These are phyloP conservation scores for Pleodorina starrii DNA, from an alignment of 139 green algal genomes.

Conservation along the genomic window DNA sequence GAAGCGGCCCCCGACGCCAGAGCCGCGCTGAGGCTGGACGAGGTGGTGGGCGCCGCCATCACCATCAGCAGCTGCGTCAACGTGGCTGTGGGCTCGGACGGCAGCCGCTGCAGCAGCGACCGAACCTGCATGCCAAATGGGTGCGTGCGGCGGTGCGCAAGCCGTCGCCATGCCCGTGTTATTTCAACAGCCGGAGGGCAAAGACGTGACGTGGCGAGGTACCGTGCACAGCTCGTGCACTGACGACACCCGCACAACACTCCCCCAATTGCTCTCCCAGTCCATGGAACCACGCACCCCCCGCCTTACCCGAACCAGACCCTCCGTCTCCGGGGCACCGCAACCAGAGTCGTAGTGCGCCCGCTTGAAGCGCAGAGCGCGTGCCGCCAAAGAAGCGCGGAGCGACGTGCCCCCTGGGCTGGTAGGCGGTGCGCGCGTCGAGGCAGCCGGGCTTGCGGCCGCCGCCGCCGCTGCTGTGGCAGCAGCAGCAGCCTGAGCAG, in stretches of 20 bases:
- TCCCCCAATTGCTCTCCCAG: no score
- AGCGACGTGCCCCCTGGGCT: not conserved
- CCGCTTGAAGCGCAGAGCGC: conserved; percentile 49
- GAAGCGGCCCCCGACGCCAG: no score
- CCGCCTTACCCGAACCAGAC: conserved; percentile 39
- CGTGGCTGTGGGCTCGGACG: not conserved
- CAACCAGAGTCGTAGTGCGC: conserved; percentile 19
- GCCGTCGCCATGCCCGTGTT: no score
- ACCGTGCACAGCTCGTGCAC: no score
- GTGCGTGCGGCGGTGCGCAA: no score
- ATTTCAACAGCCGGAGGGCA: no score
- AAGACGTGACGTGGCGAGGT: no score
- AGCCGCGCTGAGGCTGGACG: not conserved
- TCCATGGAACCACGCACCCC: not conserved
- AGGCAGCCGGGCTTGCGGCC: not conserved
- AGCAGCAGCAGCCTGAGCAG: not conserved
- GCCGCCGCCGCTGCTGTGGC: not conserved
- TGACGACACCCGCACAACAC: no score
- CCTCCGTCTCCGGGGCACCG: conserved; percentile 50
- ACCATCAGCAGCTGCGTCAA: conserved; percentile 65
- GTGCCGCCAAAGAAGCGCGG: not conserved
- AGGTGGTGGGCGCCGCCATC: conserved; percentile 41
- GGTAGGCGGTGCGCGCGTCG: not conserved
- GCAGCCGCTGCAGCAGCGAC: conserved; percentile 22
- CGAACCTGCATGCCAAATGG: conserved; percentile 11